A percentile compares a stretch with the other conserved stretches of the same genome.
These are phyloP conservation scores for Gelatoporia subvermispora DNA, from an alignment of 768 basidiomycete genomes.

Conservation along the genomic window DNA sequence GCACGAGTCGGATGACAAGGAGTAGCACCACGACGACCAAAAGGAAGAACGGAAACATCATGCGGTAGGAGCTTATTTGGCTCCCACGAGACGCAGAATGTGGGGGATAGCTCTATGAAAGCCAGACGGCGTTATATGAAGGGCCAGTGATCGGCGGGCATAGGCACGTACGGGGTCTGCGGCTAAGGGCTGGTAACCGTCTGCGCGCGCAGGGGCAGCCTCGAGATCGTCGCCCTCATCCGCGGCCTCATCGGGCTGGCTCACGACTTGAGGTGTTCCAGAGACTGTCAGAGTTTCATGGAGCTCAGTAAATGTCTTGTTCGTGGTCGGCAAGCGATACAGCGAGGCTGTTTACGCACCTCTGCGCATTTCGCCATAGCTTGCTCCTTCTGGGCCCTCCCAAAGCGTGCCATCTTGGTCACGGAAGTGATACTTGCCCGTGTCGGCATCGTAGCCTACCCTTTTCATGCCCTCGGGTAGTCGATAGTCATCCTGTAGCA, in stretches of 20 bases:
- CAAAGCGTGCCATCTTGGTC: conserved; percentile 46
- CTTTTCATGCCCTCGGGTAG: conserved; percentile 53
- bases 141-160: background rate
- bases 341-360: conserved; percentile 24
- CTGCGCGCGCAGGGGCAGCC: conserved; percentile 46
- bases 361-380: conserved; percentile 48
- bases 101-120: background rate
- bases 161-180: conserved; percentile 41
- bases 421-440: conserved; percentile 59
- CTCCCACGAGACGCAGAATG: background rate
- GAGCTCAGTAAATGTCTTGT: background rate
- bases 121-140: background rate
- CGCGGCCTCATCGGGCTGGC: conserved; percentile 22
- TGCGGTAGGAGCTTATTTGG: conserved; percentile 40
- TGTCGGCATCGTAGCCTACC: conserved; percentile 74
- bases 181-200: conserved; percentile 54
- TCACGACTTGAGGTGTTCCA: conserved; percentile 5
- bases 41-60: conserved; percentile 70
- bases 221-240: conserved; percentile 46
- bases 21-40: conserved; percentile 59
- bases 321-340: background rate
- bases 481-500: conserved; percentile 43
- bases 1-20: conserved; percentile 57
- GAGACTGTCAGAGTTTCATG: conserved; percentile 2
- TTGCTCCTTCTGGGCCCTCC: conserved; percentile 58